Conservation (phyloP, 2,329 filamentous ascomycete genomes). For the Aspergillus fischeri region DNA sequence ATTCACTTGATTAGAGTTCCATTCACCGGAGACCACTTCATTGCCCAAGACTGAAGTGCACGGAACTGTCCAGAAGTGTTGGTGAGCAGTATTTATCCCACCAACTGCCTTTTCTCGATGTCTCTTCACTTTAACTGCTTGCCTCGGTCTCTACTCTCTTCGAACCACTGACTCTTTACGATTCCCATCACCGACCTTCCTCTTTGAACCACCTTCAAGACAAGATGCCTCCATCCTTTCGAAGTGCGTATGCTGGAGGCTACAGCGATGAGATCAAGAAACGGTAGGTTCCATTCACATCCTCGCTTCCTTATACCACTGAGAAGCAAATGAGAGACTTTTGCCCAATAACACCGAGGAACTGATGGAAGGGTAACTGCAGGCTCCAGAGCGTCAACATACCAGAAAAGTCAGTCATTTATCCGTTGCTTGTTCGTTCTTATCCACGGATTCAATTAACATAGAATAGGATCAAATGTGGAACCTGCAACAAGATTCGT, state of each 20-base stretch:
- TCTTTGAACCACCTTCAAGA: neutral
- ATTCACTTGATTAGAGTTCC: neutral
- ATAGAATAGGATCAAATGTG: conserved; percentile 43
- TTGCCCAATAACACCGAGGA: neutral
- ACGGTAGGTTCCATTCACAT: conserved; percentile 14
- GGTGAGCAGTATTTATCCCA: neutral
- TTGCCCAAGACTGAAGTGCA: neutral
- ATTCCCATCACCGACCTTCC: neutral
- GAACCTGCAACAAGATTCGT: conserved; percentile 42
- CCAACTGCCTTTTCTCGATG: neutral
- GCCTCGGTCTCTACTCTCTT: neutral
- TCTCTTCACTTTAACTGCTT: neutral
- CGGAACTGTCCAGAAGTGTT: neutral
- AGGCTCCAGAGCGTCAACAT: conserved; percentile 26
- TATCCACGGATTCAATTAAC: conserved; percentile 1
- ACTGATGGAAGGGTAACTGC: neutral
- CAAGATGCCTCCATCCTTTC: conserved; percentile 12
- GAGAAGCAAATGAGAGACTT: too few species aligned
- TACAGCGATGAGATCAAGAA: conserved; percentile 21
- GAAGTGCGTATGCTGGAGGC: conserved; percentile 20
- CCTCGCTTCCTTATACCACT: neutral
- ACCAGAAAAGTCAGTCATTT: conserved; percentile 29
- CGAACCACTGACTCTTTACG: neutral
- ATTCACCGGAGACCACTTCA: neutral
- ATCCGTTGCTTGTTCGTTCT: neutral